These are phyloP conservation scores for Podosphaera aphanis DNA, from an alignment of 2,329 filamentous ascomycete genomes.

Conservation along the genomic window DNA sequence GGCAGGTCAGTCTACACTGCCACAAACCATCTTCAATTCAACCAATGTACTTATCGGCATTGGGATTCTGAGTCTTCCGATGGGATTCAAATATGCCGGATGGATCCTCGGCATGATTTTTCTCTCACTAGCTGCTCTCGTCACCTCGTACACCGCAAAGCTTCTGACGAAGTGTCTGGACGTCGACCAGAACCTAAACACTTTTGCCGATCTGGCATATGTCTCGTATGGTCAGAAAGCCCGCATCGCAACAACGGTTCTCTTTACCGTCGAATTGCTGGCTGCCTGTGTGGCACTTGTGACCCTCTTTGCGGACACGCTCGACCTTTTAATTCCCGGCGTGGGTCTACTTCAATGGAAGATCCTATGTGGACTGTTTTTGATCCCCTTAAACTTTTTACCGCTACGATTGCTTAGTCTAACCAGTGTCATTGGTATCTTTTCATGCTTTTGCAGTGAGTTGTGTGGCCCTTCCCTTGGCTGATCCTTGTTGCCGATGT, in stretches of 20 bases:
- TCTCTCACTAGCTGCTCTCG: slow-evolving; percentile 46
- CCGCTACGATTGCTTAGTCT: slow-evolving; percentile 69
- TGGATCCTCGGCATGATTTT: slow-evolving; percentile 67
- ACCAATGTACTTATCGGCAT: slow-evolving; percentile 66
- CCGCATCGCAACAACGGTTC: slow-evolving; percentile 55
- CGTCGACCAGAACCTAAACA: slow-evolving; percentile 63
- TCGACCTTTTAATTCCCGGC: slow-evolving; percentile 54
- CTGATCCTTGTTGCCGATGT: background rate
- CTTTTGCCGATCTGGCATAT: slow-evolving; percentile 82
- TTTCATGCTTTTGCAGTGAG: slow-evolving; percentile 71
- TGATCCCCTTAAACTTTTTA: slow-evolving; percentile 65
- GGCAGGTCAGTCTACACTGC: slow-evolving; percentile 81
- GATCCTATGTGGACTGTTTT: slow-evolving; percentile 50
- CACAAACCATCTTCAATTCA: slow-evolving; percentile 90
- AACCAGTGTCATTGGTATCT: slow-evolving; percentile 78
- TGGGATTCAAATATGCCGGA: slow-evolving; percentile 69
- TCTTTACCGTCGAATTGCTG: slow-evolving; percentile 73
- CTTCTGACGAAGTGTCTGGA: slow-evolving; percentile 75
- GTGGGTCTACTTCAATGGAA: slow-evolving; percentile 58
- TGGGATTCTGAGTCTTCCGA: slow-evolving; percentile 65
- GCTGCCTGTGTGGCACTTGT: slow-evolving; percentile 75
- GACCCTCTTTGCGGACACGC: slow-evolving; percentile 80
- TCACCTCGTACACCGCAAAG: slow-evolving; percentile 69
- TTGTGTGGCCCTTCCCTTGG: slow-evolving; percentile 12
- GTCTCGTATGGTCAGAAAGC: slow-evolving; percentile 71